Evolutionary conservation across 2,329 filamentous ascomycete genomes (phyloP), one percentile per base, ranked within the genome.

Genomic region (Ceratocystis papillata): DNA sequence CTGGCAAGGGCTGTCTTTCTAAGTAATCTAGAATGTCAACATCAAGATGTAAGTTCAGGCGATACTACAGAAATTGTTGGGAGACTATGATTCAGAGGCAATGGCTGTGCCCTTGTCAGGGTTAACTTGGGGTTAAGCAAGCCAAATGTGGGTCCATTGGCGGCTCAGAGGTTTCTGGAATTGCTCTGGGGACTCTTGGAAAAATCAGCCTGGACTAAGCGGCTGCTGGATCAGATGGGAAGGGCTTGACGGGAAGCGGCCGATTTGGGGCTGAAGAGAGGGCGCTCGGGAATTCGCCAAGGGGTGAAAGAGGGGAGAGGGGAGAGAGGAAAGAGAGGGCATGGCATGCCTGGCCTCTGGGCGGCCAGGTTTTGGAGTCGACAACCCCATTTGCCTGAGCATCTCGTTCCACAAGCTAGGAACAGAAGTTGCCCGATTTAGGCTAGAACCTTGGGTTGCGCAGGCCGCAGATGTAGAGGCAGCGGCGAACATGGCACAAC

Each of bases 211-310:
- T 37, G 33, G 12, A 41, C 37, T 41, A 41, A 41, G 37, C 37
- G 10, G 37, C 37, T 25, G 25, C 20, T 25, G 50, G 20, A 57
- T 57, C 53, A 57, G 53, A 57, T 57, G 53, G 53, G 30, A 57
- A 41, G n/a, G 17, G n/a, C n/a, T 22, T 20, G 22, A 22, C 48
- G 48, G 20, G 48, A 50, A 50, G 48, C n/a, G n/a, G 6, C 48
- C n/a, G n/a, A 50, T 50, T 41, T 50, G 48, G 22, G 48, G 48
- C 48, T 50, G 15, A 50, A 10, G n/a, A 50, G n/a, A 50, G 6
- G 37, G 37, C 37, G 48, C 22, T 50, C 48, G 20, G 22, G 48
- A 50, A 50, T 22, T 48, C n/a, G 17, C 6, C 46, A 48, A 22
- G 46, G 33, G 33, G 33, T 37, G 33, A 37, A 37, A 37, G 33